Percentiles rank a stretch among this genome's conserved stretches.
phyloP scores from a whole-genome alignment of 1,139 yeast species.

The Candida tetrigidarum region DNA sequence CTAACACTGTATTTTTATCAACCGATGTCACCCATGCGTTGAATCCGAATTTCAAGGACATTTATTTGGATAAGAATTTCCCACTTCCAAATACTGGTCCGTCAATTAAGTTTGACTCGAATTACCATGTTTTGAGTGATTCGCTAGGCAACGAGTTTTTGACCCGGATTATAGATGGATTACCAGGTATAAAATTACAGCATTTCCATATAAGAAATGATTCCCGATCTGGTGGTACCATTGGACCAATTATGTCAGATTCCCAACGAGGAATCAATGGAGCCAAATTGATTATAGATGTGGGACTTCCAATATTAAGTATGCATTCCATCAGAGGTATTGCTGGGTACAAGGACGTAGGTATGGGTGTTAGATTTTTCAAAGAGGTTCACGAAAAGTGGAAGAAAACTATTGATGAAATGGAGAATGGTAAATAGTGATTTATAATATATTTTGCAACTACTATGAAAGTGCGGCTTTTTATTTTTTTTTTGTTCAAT shows the following conservation, averaged over 20 bases:
- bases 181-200: conserved; percentile 66
- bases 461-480: background rate
- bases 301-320: conserved; percentile 77
- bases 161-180: conserved; percentile 61
- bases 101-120: conserved; percentile 71
- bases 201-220: conserved; percentile 74
- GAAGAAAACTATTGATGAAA: conserved; percentile 34
- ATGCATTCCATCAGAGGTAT: conserved; percentile 86
- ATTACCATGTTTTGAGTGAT: conserved; percentile 84
- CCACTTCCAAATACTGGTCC: conserved; percentile 82
- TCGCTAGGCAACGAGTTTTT: conserved; percentile 67
- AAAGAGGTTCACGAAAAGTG: conserved; percentile 63
- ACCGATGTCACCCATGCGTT: conserved; percentile 70
- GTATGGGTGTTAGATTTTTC: conserved; percentile 68
- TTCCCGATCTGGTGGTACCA: conserved; percentile 77
- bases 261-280: conserved; percentile 52
- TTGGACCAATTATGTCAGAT: conserved; percentile 71
- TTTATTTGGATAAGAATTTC: conserved; percentile 72
- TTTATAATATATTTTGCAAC: background rate
- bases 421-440: conserved; percentile 6
- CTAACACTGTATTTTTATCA: conserved; percentile 61
- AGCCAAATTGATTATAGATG: conserved; percentile 69
- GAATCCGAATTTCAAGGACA: conserved; percentile 64
- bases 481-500: too few relatives aligned
- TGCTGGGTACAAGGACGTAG: conserved; percentile 71